Evolutionary conservation across 495 filamentous ascomycete species (phyloP).

Genomic region (Penicillium dipodomyicola): DNA sequence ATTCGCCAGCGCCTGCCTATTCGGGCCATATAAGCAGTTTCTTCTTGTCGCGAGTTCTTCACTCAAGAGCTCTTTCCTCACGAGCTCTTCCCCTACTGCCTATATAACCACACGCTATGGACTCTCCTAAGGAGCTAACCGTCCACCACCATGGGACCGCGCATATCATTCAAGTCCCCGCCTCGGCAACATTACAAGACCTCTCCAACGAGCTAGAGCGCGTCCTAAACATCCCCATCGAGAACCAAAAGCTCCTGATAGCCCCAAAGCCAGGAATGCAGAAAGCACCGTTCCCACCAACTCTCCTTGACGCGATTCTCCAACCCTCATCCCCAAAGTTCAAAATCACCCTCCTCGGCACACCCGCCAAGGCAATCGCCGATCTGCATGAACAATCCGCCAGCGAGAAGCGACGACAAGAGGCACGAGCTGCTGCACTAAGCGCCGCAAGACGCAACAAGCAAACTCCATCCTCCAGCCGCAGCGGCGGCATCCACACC

Average conservation of each 20-base stretch:
- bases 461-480: conserved; percentile 32
- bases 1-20: conserved; percentile 34
- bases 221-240: conserved; percentile 58
- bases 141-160: conserved; percentile 65
- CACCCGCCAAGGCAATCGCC: conserved; percentile 33
- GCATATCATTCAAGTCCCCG: conserved; percentile 63
- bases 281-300: conserved; percentile 59
- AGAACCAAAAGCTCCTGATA: conserved; percentile 75
- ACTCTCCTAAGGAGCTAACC: conserved; percentile 41
- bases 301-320: conserved; percentile 28
- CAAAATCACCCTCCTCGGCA: conserved; percentile 46
- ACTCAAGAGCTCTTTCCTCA: neutral
- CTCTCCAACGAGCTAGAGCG: conserved; percentile 55
- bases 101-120: neutral
- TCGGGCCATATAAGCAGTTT: conserved; percentile 3
- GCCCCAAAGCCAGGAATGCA: conserved; percentile 65
- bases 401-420: conserved; percentile 38
- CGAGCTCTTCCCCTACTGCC: neutral
- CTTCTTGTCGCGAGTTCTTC: neutral
- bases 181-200: conserved; percentile 70
- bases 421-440: conserved; percentile 39
- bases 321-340: conserved; percentile 49
- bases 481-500: conserved; percentile 42
- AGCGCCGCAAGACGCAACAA: conserved; percentile 29
- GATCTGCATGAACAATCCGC: conserved; percentile 41